A percentile compares a stretch with the other conserved stretches of the same genome.
These are phyloP conservation scores for Paxillus rubicundulus DNA, from an alignment of 768 basidiomycete genomes.

Conservation along the genomic window DNA sequence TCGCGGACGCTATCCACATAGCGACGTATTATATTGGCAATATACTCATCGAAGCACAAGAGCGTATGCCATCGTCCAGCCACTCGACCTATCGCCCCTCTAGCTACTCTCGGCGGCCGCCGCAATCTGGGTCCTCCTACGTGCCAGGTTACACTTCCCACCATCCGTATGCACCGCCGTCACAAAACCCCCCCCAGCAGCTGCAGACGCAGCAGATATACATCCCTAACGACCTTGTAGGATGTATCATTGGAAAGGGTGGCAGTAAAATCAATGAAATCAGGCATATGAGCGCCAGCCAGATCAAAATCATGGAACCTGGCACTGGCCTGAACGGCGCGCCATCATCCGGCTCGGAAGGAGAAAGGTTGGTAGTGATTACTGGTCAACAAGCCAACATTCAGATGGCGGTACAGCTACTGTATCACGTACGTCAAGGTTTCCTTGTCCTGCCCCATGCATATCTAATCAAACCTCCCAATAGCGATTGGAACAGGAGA, in stretches of 20 bases:
- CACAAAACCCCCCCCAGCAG: conserved; percentile 66
- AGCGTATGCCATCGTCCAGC: conserved; percentile 70
- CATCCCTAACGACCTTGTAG: conserved; percentile 96
- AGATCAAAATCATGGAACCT: conserved; percentile 99
- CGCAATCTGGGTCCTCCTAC: conserved; percentile 58
- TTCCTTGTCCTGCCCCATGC: background rate
- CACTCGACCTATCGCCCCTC: conserved; percentile 63
- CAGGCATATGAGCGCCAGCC: conserved; percentile 89
- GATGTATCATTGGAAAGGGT: conserved; percentile 96
- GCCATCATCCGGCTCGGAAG: conserved; percentile 72
- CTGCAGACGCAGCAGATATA: conserved; percentile 97
- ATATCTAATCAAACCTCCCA: conserved; percentile 9
- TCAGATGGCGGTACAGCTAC: conserved; percentile 90
- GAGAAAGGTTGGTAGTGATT: conserved; percentile 92
- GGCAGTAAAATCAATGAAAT: conserved; percentile 99
- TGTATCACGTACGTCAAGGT: conserved; percentile 68
- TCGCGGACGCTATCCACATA: conserved; percentile 98
- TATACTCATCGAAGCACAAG: conserved; percentile 91
- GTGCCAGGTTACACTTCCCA: conserved; percentile 59
- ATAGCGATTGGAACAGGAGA: conserved; percentile 85
- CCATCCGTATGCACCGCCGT: conserved; percentile 42
- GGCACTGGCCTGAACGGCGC: conserved; percentile 77
- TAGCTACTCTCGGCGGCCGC: conserved; percentile 49
- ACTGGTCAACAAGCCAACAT: conserved; percentile 95
- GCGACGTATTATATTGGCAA: conserved; percentile 99